Evolutionary conservation across 345 rosid species (phyloP), one percentile per base, ranked within the genome.

Genomic region (Lepidium aucheri): DNA sequence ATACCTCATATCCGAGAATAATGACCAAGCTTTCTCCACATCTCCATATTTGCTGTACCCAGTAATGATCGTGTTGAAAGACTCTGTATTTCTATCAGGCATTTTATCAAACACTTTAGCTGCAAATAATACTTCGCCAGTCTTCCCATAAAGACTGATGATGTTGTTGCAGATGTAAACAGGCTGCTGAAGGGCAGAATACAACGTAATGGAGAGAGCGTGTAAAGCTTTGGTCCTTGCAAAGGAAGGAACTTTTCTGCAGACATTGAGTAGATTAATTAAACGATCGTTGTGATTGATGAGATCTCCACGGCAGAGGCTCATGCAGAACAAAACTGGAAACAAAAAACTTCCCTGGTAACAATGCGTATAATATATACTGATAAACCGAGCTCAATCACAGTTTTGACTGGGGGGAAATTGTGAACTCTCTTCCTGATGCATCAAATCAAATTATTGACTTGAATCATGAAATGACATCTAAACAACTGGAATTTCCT

Each of bases 51-150:
- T 80, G 63, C 89, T 73, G 18, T 72, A 84, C 30, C 75, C 84
- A 51, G 67, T 65, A 49, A 93, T 80, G 14, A 93, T 70, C 3
- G 86, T 55, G 44, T 81, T 90, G 53, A 76, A 88, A 1, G 98
- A 83, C 7, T 77, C 89, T 5, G 33, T 15, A 46, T 80, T 86
- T 78, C 90, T 86, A 0, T 82, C 75, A 39, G 78, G 74, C 87
- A 93, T 93, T 33, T 63, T 60, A 36, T 90, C 96, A 44, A 93
- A 88, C 86, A 86, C 70, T 43, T 78, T 77, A 20, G 69, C 85
- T 32, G 96, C 95, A 26, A 43, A 3, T 0, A 65, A 45, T 8
- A 82, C 61, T 12, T 81, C 81, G 2, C 78, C 78, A 10, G 74
- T 35, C 13, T 66, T 70, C 0, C 68, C 76, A 43, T 86, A 88